Conservation (phyloP, 305 asterid genomes). For the Rubia occidens region DNA sequence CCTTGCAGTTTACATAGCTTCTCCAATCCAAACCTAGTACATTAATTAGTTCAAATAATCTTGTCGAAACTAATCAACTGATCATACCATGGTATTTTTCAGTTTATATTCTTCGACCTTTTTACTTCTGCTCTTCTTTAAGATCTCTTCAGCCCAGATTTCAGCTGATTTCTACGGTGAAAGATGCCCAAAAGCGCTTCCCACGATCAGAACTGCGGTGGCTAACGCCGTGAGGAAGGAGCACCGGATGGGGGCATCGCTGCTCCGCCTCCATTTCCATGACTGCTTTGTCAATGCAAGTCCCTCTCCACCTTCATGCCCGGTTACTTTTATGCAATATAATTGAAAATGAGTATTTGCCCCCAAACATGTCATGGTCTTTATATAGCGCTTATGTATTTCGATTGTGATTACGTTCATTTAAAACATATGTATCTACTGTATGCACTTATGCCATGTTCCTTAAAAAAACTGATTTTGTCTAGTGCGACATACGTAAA, state of each 20-base stretch:
- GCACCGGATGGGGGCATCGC: slow-evolving; percentile 61
- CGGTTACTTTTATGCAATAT: too few species aligned
- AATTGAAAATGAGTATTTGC: too few species aligned
- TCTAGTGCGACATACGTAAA: too few species aligned
- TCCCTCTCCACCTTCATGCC: background rate
- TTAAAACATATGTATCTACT: too few species aligned
- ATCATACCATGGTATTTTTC: slow-evolving; percentile 12
- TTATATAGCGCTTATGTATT: too few species aligned
- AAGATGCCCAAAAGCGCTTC: slow-evolving; percentile 46
- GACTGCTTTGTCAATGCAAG: slow-evolving; percentile 72
- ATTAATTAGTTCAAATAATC: background rate
- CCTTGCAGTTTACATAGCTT: background rate
- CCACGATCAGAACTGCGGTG: slow-evolving; percentile 31
- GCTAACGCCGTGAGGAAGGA: slow-evolving; percentile 33
- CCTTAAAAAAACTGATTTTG: too few species aligned
- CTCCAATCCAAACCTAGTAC: background rate
- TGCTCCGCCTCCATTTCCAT: slow-evolving; percentile 73
- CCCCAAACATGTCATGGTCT: too few species aligned
- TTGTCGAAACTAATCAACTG: background rate
- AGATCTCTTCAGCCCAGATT: slow-evolving; percentile 22
- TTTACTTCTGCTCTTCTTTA: slow-evolving; percentile 7
- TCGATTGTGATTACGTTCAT: too few species aligned
- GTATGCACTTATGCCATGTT: too few species aligned
- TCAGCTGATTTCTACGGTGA: slow-evolving; percentile 29
- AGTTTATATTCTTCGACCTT: background rate